Evolutionary conservation across 805 yeast species (phyloP).

Genomic region (Ogataea trehalophila): DNA sequence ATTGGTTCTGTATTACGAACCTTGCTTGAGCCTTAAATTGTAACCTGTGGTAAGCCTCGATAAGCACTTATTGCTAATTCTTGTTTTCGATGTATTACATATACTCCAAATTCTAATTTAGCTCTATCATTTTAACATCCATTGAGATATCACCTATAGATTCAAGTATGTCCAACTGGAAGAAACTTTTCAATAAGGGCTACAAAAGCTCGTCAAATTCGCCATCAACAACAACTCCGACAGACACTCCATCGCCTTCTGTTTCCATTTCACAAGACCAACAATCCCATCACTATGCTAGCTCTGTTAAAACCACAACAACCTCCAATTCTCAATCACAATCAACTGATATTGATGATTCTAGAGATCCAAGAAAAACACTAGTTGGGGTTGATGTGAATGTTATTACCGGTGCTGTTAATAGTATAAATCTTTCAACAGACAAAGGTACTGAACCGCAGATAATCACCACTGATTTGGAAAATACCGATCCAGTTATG

Average conservation of each 20-base stretch:
- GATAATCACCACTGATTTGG: constrained; percentile 24
- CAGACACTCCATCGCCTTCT: constrained; percentile 9
- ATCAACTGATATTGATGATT: constrained; percentile 11
- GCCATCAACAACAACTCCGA: constrained; percentile 10
- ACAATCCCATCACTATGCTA: constrained; percentile 4
- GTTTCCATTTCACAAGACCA: constrained; percentile 3
- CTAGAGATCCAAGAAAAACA: constrained; percentile 19
- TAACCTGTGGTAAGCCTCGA: too few species aligned
- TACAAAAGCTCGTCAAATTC: constrained; percentile 13
- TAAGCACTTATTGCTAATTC: too few species aligned
- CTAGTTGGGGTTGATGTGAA: constrained; percentile 16
- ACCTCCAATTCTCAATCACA: constrained; percentile 1
- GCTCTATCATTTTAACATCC: neutral
- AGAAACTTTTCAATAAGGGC: constrained; percentile 25
- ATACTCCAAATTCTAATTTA: neutral
- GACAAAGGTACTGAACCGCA: constrained; percentile 10
- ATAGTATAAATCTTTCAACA: constrained; percentile 6
- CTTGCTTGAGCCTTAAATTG: too few species aligned
- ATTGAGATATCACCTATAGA: neutral
- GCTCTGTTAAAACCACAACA: constrained; percentile 6
- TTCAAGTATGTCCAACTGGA: constrained; percentile 27
- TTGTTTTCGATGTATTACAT: too few species aligned
- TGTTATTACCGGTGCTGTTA: constrained; percentile 11
- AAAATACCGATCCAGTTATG: constrained; percentile 31
- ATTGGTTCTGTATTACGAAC: too few species aligned